phyloP scores from a whole-genome alignment of 768 basidiomycete species.

The Collybia nuda region DNA sequence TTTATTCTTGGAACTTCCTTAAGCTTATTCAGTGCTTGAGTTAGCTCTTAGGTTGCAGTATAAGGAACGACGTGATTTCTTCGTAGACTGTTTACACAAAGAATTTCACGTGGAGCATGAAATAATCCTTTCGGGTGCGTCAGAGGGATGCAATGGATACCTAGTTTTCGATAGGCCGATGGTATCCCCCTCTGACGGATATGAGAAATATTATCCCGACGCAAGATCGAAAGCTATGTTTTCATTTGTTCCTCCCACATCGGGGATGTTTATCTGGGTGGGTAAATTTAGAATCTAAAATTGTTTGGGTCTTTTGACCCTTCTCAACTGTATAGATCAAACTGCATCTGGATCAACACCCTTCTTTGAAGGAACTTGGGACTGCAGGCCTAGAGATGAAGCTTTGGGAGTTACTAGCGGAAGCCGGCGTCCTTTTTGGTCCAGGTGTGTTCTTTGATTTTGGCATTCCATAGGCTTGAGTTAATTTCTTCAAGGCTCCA shows the following conservation, averaged over 20 bases:
- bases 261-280: slow-evolving; percentile 87
- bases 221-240: slow-evolving; percentile 32
- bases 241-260: slow-evolving; percentile 71
- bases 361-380: slow-evolving; percentile 35
- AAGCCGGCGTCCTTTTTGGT: slow-evolving; percentile 60
- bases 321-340: slow-evolving; percentile 42
- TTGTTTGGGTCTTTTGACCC: background rate
- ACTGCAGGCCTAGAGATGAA: slow-evolving; percentile 50
- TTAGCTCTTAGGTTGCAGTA: slow-evolving; percentile 57
- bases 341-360: slow-evolving; percentile 61
- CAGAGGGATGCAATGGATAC: slow-evolving; percentile 43
- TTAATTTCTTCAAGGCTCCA: slow-evolving; percentile 23
- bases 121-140: slow-evolving; percentile 21
- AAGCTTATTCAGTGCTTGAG: background rate
- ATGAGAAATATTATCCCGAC: slow-evolving; percentile 15
- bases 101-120: slow-evolving; percentile 56
- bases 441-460: slow-evolving; percentile 46
- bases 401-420: slow-evolving; percentile 60
- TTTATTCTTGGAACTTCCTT: background rate
- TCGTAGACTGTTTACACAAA: slow-evolving; percentile 63
- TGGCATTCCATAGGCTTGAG: background rate
- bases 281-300: slow-evolving; percentile 7
- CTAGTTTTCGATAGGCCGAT: slow-evolving; percentile 38
- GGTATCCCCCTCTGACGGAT: background rate
- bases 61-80: slow-evolving; percentile 53